phyloP scores from a whole-genome alignment of 306 rosid species.

The Castanea sativa region DNA sequence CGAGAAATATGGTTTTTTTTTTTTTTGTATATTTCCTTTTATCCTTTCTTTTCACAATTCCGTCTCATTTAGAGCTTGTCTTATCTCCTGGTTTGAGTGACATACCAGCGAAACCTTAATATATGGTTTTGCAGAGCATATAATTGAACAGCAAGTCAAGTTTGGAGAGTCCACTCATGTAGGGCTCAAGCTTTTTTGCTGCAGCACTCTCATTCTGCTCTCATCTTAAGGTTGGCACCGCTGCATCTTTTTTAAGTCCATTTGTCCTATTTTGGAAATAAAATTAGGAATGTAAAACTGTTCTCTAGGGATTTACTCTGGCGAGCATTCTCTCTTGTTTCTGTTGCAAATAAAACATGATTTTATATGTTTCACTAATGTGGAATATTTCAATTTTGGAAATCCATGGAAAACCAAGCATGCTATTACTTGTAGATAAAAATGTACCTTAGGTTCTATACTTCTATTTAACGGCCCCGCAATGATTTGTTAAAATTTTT shows the following conservation, averaged over 20 bases:
- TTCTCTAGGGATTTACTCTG: conserved; percentile 15
- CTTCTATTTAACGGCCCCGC: no score
- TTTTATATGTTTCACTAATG: background rate
- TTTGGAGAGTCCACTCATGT: conserved; percentile 6
- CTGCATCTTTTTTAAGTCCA: conserved; percentile 11
- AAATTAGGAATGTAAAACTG: conserved; percentile 46
- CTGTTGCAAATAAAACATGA: conserved; percentile 34
- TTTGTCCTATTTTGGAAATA: conserved; percentile 36
- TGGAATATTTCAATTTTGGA: background rate
- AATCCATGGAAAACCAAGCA: background rate
- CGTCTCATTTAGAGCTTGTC: conserved; percentile 19
- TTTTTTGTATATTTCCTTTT: conserved; percentile 9
- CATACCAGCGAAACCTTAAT: conserved; percentile 32
- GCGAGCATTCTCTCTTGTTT: conserved; percentile 32
- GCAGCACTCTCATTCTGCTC: conserved; percentile 14
- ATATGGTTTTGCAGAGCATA: conserved; percentile 30
- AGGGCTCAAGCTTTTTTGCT: conserved; percentile 26
- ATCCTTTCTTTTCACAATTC: conserved; percentile 10
- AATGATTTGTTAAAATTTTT: no score
- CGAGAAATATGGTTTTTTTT: conserved; percentile 27
- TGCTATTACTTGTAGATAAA: no score
- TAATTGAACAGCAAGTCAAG: conserved; percentile 21
- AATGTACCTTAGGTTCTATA: no score
- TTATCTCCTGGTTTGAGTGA: conserved; percentile 28
- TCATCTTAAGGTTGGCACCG: conserved; percentile 19